Percentiles rank a stretch among this genome's conserved stretches.
These are phyloP conservation scores for Cutaneotrichosporon sp. DNA, from an alignment of 1,284 basidiomycete species.

Conservation along the genomic window DNA sequence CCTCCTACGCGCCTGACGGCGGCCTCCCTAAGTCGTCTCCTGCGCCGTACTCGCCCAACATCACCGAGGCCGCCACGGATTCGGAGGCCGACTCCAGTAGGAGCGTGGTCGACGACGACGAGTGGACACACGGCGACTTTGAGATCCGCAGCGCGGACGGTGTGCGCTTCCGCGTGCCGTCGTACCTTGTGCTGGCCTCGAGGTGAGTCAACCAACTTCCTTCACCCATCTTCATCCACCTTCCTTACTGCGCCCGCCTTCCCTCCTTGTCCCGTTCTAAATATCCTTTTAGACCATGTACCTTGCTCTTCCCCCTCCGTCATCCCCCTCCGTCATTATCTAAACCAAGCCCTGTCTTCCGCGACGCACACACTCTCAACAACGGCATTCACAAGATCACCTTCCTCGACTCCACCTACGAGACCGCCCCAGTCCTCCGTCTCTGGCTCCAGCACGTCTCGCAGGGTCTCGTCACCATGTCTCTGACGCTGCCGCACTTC, in stretches of 20 bases:
- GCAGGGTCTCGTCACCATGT: neutral
- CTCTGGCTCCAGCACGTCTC: neutral
- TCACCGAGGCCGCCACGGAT: neutral
- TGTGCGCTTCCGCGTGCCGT: conserved; percentile 18
- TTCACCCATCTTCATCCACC: neutral
- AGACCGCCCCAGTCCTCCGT: conserved; percentile 4
- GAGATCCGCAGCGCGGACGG: conserved; percentile 18
- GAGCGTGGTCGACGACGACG: neutral
- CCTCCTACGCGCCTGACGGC: no score
- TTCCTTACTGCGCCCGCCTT: neutral
- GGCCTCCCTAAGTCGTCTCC: no score
- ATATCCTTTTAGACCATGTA: no score
- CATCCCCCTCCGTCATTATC: neutral
- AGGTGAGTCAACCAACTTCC: neutral
- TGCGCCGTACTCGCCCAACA: neutral
- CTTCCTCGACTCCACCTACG: neutral
- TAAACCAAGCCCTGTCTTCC: conserved; percentile 1
- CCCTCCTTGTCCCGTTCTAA: no score
- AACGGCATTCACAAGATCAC: neutral
- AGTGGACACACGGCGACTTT: conserved; percentile 20
- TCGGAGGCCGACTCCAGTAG: neutral
- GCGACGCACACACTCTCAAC: neutral
- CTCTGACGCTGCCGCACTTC: neutral
- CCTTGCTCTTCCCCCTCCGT: conserved; percentile 5
- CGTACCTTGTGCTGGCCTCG: conserved; percentile 10